phyloP scores from a whole-genome alignment of 179 eudicot genomes.

The Beta corolliflora region DNA sequence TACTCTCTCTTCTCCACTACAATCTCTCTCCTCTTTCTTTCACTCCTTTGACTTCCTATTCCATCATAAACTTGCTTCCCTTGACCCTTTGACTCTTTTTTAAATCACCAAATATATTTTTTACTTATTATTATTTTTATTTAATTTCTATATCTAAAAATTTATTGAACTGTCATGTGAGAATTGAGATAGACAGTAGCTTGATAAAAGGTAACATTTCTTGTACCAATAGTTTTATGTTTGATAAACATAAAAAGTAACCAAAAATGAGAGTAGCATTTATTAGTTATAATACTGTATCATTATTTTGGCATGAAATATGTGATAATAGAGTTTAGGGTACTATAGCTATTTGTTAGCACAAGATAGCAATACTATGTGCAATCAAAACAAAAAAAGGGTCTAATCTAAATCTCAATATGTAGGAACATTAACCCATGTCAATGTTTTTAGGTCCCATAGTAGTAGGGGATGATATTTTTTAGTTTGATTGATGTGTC shows the following conservation, averaged over 20 bases:
- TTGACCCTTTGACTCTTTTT: slow-evolving; percentile 22
- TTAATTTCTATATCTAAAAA: too few relatives aligned
- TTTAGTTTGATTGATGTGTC: neutral
- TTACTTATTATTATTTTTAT: too few relatives aligned
- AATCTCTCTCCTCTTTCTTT: neutral
- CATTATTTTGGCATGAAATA: neutral
- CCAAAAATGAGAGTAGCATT: neutral
- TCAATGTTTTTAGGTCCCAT: neutral
- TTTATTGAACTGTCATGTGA: neutral
- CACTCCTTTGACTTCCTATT: slow-evolving; percentile 5
- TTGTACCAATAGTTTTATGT: neutral
- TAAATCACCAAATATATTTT: too few relatives aligned
- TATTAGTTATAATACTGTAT: neutral
- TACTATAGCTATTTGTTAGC: neutral
- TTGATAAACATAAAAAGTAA: neutral
- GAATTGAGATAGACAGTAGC: neutral
- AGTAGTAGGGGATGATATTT: too few relatives aligned
- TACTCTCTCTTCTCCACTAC: too few relatives aligned
- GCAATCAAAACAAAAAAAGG: neutral
- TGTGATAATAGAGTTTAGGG: neutral
- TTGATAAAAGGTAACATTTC: neutral
- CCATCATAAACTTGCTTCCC: slow-evolving; percentile 13
- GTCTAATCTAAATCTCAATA: slow-evolving; percentile 9
- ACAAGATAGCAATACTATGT: slow-evolving; percentile 15
- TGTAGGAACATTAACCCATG: neutral